phyloP scores from a whole-genome alignment of 306 rosid genomes.

The Dicorynia guianensis region DNA sequence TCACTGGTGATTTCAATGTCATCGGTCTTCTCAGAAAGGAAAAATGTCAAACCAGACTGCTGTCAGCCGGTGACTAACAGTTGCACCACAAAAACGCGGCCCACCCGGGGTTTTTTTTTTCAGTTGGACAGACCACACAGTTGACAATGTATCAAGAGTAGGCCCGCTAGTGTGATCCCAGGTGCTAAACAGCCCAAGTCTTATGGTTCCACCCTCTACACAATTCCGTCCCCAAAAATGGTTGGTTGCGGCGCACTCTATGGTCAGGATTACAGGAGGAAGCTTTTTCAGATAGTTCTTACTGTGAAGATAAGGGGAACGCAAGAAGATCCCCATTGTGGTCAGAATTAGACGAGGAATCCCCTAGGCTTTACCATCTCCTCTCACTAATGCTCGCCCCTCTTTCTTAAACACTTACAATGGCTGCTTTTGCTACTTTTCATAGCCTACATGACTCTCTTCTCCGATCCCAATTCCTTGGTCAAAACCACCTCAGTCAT shows the following conservation, averaged over 20 bases:
- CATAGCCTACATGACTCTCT: constrained; percentile 49
- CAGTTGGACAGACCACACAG: too few relatives aligned
- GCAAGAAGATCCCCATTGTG: constrained; percentile 35
- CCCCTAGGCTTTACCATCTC: constrained; percentile 11
- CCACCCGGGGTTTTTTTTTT: too few relatives aligned
- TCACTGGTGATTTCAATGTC: too few relatives aligned
- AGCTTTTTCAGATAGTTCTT: constrained; percentile 5
- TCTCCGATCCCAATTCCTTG: constrained; percentile 68
- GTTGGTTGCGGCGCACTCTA: neutral
- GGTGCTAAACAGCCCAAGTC: too few relatives aligned
- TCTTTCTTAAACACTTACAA: constrained; percentile 34
- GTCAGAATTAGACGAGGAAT: constrained; percentile 26
- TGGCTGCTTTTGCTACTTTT: constrained; percentile 64
- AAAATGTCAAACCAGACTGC: too few relatives aligned
- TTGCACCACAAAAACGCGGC: too few relatives aligned
- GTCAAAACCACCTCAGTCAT: constrained; percentile 49
- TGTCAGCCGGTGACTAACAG: too few relatives aligned
- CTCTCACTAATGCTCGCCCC: constrained; percentile 24
- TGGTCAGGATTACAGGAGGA: constrained; percentile 37
- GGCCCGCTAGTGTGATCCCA: too few relatives aligned
- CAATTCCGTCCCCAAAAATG: too few relatives aligned
- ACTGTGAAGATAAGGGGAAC: constrained; percentile 44
- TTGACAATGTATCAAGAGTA: too few relatives aligned
- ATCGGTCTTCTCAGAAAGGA: too few relatives aligned
- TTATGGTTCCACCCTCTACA: too few relatives aligned